A percentile compares a stretch with the other conserved stretches of the same genome.
These are phyloP conservation scores for Blumeria hordei DNA, from an alignment of 2,329 filamentous ascomycete species.

Conservation along the genomic window DNA sequence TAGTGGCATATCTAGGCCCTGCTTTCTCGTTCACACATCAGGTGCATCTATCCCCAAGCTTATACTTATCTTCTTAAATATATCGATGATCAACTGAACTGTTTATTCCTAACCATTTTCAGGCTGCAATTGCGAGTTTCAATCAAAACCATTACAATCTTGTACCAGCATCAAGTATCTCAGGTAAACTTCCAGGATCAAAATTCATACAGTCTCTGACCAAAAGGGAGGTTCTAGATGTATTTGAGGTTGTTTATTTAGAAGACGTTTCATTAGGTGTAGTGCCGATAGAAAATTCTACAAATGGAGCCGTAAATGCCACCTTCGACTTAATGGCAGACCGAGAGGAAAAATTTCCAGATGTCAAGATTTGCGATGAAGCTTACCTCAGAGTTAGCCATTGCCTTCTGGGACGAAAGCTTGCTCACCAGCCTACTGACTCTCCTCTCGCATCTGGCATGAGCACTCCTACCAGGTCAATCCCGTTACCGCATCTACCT, in stretches of 20 bases:
- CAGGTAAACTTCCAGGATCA: slow-evolving; percentile 5
- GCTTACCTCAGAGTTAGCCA: slow-evolving; percentile 74
- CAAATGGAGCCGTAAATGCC: slow-evolving; percentile 76
- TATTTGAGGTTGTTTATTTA: slow-evolving; percentile 56
- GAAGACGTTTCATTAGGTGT: slow-evolving; percentile 45
- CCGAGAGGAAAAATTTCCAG: slow-evolving; percentile 33
- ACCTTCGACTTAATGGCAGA: slow-evolving; percentile 79
- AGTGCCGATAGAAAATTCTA: slow-evolving; percentile 88
- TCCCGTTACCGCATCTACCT: slow-evolving; percentile 22
- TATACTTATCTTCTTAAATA: background rate
- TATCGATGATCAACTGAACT: background rate
- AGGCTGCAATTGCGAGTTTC: slow-evolving; percentile 30
- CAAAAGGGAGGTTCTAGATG: slow-evolving; percentile 24
- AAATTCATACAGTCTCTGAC: background rate
- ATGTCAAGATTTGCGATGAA: slow-evolving; percentile 59
- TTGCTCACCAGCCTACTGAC: slow-evolving; percentile 4
- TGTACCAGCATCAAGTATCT: slow-evolving; percentile 21
- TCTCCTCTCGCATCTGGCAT: slow-evolving; percentile 19
- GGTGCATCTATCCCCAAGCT: slow-evolving; percentile 18
- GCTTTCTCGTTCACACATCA: slow-evolving; percentile 45
- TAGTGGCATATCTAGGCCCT: slow-evolving; percentile 36
- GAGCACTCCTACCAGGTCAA: slow-evolving; percentile 24
- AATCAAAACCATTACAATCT: slow-evolving; percentile 17
- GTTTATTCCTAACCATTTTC: slow-evolving; percentile 1
- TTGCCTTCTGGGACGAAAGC: slow-evolving; percentile 42